Percentiles rank a stretch among this genome's conserved stretches.
Evolutionary conservation across 2,329 filamentous ascomycete species (phyloP).

Genomic region (Fusarium chlamydosporum): DNA sequence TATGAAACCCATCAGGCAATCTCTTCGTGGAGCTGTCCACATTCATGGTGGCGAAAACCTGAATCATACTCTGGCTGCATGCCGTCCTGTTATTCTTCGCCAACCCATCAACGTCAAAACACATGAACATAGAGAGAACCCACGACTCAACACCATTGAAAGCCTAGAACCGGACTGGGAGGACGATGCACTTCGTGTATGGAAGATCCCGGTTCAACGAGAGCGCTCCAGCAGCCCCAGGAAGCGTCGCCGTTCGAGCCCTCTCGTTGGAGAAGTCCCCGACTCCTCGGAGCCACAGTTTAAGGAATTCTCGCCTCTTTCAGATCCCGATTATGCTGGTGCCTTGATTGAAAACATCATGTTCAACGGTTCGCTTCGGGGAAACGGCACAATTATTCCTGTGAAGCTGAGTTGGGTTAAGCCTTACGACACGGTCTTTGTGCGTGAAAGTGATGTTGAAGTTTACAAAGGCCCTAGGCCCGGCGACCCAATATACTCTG

Average conservation of each 20-base stretch:
- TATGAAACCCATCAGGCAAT: slow-evolving; percentile 47
- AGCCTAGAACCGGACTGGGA: slow-evolving; percentile 74
- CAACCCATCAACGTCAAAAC: slow-evolving; percentile 82
- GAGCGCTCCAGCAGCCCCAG: slow-evolving; percentile 54
- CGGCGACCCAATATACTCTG: slow-evolving; percentile 32
- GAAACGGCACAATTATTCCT: slow-evolving; percentile 44
- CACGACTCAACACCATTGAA: slow-evolving; percentile 50
- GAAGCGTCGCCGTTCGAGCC: slow-evolving; percentile 53
- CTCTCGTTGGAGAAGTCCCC: slow-evolving; percentile 26
- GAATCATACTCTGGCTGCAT: slow-evolving; percentile 83
- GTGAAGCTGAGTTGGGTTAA: slow-evolving; percentile 51
- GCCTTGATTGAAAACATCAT: slow-evolving; percentile 55
- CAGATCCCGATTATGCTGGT: slow-evolving; percentile 52
- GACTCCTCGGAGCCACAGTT: slow-evolving; percentile 13
- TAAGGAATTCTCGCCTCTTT: slow-evolving; percentile 42
- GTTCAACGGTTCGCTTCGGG: slow-evolving; percentile 54
- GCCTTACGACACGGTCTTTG: slow-evolving; percentile 63
- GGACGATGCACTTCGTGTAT: slow-evolving; percentile 84
- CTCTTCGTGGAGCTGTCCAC: slow-evolving; percentile 61
- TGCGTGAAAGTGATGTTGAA: slow-evolving; percentile 73
- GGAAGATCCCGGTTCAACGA: slow-evolving; percentile 75
- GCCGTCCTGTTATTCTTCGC: slow-evolving; percentile 86
- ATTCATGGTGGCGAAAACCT: slow-evolving; percentile 87
- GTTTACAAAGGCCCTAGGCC: slow-evolving; percentile 75
- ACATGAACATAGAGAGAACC: slow-evolving; percentile 73